phyloP scores from a whole-genome alignment of 495 filamentous ascomycete genomes.

The Viridothelium virens region DNA sequence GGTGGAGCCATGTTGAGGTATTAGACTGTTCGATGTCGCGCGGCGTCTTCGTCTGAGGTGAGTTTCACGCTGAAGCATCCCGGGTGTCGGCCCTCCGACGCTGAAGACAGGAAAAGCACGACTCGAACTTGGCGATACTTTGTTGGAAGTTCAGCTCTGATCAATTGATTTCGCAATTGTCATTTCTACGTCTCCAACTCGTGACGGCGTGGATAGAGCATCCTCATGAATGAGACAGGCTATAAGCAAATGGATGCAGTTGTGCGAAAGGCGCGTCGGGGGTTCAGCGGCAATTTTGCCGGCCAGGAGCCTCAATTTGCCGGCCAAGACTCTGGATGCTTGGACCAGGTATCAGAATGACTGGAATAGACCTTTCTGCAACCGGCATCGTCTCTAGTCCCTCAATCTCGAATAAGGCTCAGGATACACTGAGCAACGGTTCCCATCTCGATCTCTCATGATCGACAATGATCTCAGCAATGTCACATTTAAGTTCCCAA shows the following conservation, averaged over 20 bases:
- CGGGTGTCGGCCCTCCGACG: not conserved
- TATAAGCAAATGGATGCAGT: too few relatives aligned
- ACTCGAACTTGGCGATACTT: too few relatives aligned
- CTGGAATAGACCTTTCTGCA: not conserved
- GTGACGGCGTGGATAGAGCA: too few relatives aligned
- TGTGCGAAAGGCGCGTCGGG: not conserved
- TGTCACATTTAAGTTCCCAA: not conserved
- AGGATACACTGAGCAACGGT: not conserved
- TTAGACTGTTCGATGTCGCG: conserved; percentile 6
- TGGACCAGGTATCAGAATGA: not conserved
- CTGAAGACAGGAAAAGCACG: not conserved
- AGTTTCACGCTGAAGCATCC: conserved; percentile 8
- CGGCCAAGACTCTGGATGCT: not conserved
- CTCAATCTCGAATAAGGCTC: not conserved
- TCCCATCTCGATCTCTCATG: not conserved
- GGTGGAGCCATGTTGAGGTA: conserved; percentile 11
- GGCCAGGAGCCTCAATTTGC: not conserved
- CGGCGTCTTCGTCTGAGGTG: conserved; percentile 7
- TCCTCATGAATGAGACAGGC: too few relatives aligned
- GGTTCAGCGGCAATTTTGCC: not conserved
- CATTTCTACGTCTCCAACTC: too few relatives aligned
- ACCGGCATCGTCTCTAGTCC: not conserved
- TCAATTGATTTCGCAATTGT: too few relatives aligned
- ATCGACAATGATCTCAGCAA: not conserved
- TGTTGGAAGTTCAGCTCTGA: too few relatives aligned